Base-by-base conservation (phyloP, 164 flowering plant genomes). In the Macadamia integrifolia region DNA sequence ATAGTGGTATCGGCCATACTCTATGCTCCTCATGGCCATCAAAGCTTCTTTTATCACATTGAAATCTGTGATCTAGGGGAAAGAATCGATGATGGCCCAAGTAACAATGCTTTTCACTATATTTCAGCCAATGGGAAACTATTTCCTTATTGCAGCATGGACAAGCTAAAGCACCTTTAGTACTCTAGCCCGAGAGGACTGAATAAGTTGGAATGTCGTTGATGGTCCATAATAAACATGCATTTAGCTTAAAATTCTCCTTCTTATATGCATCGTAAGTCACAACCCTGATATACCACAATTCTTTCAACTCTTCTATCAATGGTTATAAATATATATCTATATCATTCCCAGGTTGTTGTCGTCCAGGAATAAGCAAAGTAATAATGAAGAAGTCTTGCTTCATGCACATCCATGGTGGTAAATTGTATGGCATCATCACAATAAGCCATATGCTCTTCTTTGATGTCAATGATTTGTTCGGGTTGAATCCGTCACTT, bases 11-110 rank as follows among this genome's bases (percentile, higher is more conserved):
- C 3, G 74, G 74, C 4, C 60, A 40, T 0, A 0, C 10, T 5
- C 49, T 46, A 0, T 46, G 9, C 29, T 69, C 73, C 23, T 30
- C 12, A 0, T 43, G 14, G 0, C 79, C 77, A 58, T 73, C 9
- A 65, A 79, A 71, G 0, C 23, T 15, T 8, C 6, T 6, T 30
- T 13, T 67, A 6, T 29, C 35, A 0, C 4, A 29, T 1, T 50
- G 40, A 1, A 14, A 77, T 0, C 3, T 23, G 52, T 79, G 77
- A 9, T 29, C 13, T 3, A 0, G 0, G 1, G 29, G 15, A 0
- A 76, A 10, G 59, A 50, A 74, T 12, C 68, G 29, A 9, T 69
- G 65, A 60, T 76, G 71, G 3, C 71, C 73, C 50, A 60, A 7
- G 10, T 60, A 73, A 15, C 56, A 64, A 7, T 10, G 12, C 35